Evolutionary conservation across 345 rosid species (phyloP).

Genomic region (Aethionema arabicum): DNA sequence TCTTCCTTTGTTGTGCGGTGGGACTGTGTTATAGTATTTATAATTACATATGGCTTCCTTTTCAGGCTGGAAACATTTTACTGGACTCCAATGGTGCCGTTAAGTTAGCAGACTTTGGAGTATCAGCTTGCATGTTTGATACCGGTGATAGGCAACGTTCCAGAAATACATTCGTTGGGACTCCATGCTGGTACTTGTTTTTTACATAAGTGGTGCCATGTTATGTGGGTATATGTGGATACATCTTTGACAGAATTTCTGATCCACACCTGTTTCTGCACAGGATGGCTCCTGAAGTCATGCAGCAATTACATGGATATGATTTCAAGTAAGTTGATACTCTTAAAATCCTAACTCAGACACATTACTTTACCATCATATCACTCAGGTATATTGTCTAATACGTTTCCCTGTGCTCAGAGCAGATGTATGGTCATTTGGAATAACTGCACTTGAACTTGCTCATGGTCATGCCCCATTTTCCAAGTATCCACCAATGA

Average conservation of each 20-base stretch:
- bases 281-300: constrained; percentile 99
- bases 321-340: constrained; percentile 85
- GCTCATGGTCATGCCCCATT: constrained; percentile 99
- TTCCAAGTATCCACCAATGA: constrained; percentile 98
- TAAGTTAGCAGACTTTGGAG: constrained; percentile 97
- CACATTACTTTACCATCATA: constrained; percentile 13
- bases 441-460: constrained; percentile 98
- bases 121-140: constrained; percentile 98
- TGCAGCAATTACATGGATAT: constrained; percentile 99
- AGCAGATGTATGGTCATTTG: constrained; percentile 98
- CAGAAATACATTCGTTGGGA: constrained; percentile 97
- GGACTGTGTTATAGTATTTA: constrained; percentile 11
- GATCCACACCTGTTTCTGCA: constrained; percentile 29
- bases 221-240: constrained; percentile 13
- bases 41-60: constrained; percentile 26
- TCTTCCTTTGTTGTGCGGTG: constrained; percentile 10
- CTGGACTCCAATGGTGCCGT: constrained; percentile 75
- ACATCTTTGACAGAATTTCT: constrained; percentile 18
- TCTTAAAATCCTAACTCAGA: constrained; percentile 22
- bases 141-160: constrained; percentile 96
- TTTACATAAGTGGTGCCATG: constrained; percentile 14
- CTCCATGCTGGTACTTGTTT: constrained; percentile 88
- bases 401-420: constrained; percentile 49
- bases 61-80: constrained; percentile 95
- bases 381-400: constrained; percentile 15